Evolutionary conservation across 768 basidiomycete genomes (phyloP), one percentile per base, ranked within the genome.

Genomic region (Panaeolus papilionaceus): DNA sequence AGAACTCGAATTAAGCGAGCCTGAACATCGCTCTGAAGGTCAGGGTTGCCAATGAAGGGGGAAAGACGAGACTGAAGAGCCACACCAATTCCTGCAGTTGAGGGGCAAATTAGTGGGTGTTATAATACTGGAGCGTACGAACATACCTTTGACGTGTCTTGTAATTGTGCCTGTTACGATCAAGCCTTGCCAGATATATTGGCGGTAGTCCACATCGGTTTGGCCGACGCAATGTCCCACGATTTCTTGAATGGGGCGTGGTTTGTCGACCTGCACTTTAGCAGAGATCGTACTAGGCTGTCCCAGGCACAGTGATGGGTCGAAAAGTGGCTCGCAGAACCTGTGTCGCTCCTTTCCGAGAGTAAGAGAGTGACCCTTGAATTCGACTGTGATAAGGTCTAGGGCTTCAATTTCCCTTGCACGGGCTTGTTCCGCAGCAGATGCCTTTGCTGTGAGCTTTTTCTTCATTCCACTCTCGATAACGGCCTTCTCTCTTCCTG

Each of bases 311-410:
- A 64, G 72, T 3, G 77, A 80, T 2, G 91, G 90, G 74, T 95
- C 90, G 70, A 95, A 96, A 33, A 98, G 82, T 6, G 95, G 94
- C 76, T 97, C 96, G 75, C 93, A 95, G 79, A 96, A 93, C 45
- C 93, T 84, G 81, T 98, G 95, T 40, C 95, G 85, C 74, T 95
- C 94, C 75, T 92, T 93, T 18, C 95, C 95, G 40, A 97, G 72
- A 8, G 91, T 92, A 67, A 96, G 74, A 45, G 88, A 84, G 73
- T 86, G 84, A 10, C 83, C 89, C n/a, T 87, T 84, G 78, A 93
- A 95, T 73, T 91, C 83, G 28, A 94, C 77, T 9, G 89, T 88
- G 40, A 93, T 79, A n/a, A 96, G 88, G 76, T 96, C 93, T 67
- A 94, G 80, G 0, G 94, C 92, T 74, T 92, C 90, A 39, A 95